Conservation (phyloP, 768 basidiomycete species). For the Suillus discolor region DNA sequence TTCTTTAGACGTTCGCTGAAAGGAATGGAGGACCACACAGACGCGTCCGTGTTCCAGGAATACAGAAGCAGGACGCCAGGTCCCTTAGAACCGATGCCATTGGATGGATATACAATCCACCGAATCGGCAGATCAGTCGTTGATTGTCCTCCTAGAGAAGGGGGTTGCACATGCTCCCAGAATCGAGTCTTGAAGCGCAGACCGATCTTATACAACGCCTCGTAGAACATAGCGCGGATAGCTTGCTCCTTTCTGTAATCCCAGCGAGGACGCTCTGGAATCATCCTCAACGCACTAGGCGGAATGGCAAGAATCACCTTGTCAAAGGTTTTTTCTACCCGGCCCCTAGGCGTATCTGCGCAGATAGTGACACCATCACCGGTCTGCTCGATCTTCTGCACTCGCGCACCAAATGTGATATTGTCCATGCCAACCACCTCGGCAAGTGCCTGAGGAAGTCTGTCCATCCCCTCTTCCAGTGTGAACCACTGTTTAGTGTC, state of each 20-base stretch:
- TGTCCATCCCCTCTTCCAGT: constrained; percentile 22
- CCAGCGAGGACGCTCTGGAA: constrained; percentile 23
- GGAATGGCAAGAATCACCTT: constrained; percentile 24
- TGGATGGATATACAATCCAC: constrained; percentile 43
- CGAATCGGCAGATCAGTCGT: constrained; percentile 39
- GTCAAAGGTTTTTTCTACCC: constrained; percentile 18
- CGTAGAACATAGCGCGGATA: constrained; percentile 26
- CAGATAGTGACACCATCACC: constrained; percentile 16
- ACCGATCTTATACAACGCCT: constrained; percentile 36
- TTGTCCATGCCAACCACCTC: constrained; percentile 20
- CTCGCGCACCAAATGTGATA: constrained; percentile 24
- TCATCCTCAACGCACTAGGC: constrained; percentile 26
- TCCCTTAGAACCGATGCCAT: constrained; percentile 25
- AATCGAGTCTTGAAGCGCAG: constrained; percentile 37
- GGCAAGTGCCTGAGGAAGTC: constrained; percentile 24
- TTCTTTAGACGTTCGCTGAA: constrained; percentile 17
- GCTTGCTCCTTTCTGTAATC: constrained; percentile 19
- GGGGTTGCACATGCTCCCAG: constrained; percentile 34
- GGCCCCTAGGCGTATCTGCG: not conserved
- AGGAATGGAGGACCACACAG: constrained; percentile 21
- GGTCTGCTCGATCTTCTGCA: constrained; percentile 12
- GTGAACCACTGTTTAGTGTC: constrained; percentile 23
- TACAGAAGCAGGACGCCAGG: constrained; percentile 29
- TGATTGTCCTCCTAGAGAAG: constrained; percentile 38
- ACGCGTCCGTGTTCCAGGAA: constrained; percentile 28